phyloP scores from a whole-genome alignment of 352 stramenopile genomes.

The Phytophthora foliorum region DNA sequence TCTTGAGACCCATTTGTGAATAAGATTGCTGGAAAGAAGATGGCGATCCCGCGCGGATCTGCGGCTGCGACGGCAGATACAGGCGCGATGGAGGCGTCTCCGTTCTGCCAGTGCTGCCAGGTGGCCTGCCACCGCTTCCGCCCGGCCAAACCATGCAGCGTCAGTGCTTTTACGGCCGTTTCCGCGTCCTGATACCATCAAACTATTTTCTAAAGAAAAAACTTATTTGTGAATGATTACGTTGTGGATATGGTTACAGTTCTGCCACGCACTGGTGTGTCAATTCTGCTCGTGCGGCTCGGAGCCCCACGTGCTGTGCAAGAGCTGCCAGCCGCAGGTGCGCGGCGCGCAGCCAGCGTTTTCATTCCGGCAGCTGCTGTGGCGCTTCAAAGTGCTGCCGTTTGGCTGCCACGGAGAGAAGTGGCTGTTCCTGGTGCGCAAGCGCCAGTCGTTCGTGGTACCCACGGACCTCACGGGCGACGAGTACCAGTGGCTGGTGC shows the following conservation, averaged over 20 bases:
- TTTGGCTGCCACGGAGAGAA: conserved; percentile 58
- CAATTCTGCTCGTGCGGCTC: conserved; percentile 54
- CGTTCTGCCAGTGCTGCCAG: conserved; percentile 56
- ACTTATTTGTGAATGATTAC: conserved; percentile 15
- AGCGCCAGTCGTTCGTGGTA: conserved; percentile 40
- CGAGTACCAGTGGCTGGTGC: conserved; percentile 47
- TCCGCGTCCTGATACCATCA: conserved; percentile 2
- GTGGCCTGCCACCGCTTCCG: conserved; percentile 56
- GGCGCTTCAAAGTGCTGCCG: conserved; percentile 60
- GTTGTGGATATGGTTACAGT: conserved; percentile 35
- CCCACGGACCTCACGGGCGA: conserved; percentile 42
- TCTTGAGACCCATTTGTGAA: conserved; percentile 20
- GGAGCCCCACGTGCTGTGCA: conserved; percentile 44
- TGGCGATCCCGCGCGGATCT: conserved; percentile 21
- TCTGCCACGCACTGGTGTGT: conserved; percentile 49
- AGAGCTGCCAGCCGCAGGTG: conserved; percentile 54
- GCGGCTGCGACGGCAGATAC: conserved; percentile 7
- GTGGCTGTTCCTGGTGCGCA: conserved; percentile 57
- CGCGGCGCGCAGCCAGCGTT: conserved; percentile 47
- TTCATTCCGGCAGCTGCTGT: conserved; percentile 56
- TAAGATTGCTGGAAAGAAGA: conserved; percentile 30
- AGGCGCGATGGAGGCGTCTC: background rate
- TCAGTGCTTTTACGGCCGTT: conserved; percentile 32
- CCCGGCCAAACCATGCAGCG: conserved; percentile 46
- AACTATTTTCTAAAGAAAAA: conserved; percentile 12